Conservation (phyloP, 1,284 basidiomycete genomes). For the Coniferiporia weirii region DNA sequence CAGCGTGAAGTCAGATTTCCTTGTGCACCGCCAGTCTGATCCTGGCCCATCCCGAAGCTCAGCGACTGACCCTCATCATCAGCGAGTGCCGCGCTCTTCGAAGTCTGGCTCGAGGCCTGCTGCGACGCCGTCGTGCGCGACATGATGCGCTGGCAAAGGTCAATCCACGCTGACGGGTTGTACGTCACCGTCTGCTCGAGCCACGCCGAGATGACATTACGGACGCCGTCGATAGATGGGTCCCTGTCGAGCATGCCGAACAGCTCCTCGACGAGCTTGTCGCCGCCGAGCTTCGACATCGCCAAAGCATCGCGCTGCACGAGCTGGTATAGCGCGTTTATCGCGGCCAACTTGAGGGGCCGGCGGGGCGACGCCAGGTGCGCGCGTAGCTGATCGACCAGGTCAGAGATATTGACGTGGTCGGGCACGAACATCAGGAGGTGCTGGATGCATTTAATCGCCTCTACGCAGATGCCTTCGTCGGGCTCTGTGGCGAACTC, state of each 20-base stretch:
- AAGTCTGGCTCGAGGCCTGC: constrained; percentile 58
- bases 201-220: constrained; percentile 94
- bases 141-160: constrained; percentile 96
- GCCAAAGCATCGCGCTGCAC: constrained; percentile 92
- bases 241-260: constrained; percentile 95
- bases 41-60: constrained; percentile 49
- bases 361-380: constrained; percentile 77
- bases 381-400: constrained; percentile 70
- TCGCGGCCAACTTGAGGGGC: constrained; percentile 88
- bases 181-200: constrained; percentile 89
- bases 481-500: constrained; percentile 86
- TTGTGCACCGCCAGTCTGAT: constrained; percentile 32
- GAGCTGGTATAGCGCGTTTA: constrained; percentile 94
- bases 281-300: constrained; percentile 92
- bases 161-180: constrained; percentile 97
- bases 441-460: constrained; percentile 94
- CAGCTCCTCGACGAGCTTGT: constrained; percentile 89
- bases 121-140: constrained; percentile 79
- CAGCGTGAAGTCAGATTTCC: constrained; percentile 72
- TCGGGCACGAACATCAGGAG: constrained; percentile 88
- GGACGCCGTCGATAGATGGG: constrained; percentile 89
- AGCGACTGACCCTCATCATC: constrained; percentile 93
- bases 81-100: constrained; percentile 40
- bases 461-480: constrained; percentile 87
- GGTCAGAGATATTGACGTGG: constrained; percentile 72